Evolutionary conservation across 2,329 filamentous ascomycete genomes (phyloP).

Genomic region (Aspergillus calidoustus): DNA sequence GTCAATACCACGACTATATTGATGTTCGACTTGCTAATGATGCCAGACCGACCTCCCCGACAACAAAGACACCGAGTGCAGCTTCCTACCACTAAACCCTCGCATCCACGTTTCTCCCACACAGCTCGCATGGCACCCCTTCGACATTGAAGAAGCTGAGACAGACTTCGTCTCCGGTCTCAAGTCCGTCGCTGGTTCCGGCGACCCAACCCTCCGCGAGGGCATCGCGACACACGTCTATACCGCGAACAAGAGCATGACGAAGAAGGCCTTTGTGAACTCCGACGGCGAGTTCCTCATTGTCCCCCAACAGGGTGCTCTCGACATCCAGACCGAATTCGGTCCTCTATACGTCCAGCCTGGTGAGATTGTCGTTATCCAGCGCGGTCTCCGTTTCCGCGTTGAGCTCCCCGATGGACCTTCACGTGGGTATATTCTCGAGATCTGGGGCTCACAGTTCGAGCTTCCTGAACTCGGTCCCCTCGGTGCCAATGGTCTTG

Average conservation of each 20-base stretch:
- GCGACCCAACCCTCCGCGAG: slow-evolving; percentile 61
- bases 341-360: slow-evolving; percentile 67
- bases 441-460: slow-evolving; percentile 69
- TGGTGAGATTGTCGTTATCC: slow-evolving; percentile 70
- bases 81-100: slow-evolving; percentile 50
- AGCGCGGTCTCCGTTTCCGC: slow-evolving; percentile 67
- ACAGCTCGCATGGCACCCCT: slow-evolving; percentile 62
- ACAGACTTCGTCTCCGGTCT: slow-evolving; percentile 62
- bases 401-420: slow-evolving; percentile 65
- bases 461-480: slow-evolving; percentile 69
- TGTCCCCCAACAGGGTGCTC: slow-evolving; percentile 65
- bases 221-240: slow-evolving; percentile 62
- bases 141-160: slow-evolving; percentile 54
- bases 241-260: slow-evolving; percentile 61
- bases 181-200: slow-evolving; percentile 60
- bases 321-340: slow-evolving; percentile 72
- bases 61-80: slow-evolving; percentile 39
- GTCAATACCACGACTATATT: neutral
- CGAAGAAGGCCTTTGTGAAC: slow-evolving; percentile 61
- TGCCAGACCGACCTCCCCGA: slow-evolving; percentile 53
- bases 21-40: slow-evolving; percentile 9
- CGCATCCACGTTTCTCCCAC: slow-evolving; percentile 61
- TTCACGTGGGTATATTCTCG: slow-evolving; percentile 68
- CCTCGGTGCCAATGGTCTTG: slow-evolving; percentile 68
- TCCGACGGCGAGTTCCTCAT: slow-evolving; percentile 71